Percentiles rank a stretch among this genome's conserved stretches.
phyloP scores from a whole-genome alignment of 495 filamentous ascomycete genomes.

The Xylaria bambusicola region DNA sequence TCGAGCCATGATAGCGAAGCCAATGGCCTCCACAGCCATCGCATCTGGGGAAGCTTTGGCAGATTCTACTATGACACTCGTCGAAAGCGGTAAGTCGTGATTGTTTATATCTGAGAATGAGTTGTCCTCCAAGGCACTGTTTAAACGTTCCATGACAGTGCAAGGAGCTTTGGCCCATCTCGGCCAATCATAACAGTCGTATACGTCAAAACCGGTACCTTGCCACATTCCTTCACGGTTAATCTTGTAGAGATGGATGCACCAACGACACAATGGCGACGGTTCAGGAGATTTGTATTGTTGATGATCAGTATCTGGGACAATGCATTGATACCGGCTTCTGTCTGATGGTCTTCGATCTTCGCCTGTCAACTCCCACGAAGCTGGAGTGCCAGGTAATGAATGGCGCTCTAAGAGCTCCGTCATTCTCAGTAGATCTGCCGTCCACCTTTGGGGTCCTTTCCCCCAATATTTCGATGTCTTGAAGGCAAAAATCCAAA shows the following conservation, averaged over 20 bases:
- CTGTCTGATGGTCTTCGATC: too few relatives aligned
- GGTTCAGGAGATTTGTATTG: neutral
- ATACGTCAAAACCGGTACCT: too few relatives aligned
- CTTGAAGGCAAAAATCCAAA: conserved; percentile 39
- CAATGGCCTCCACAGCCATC: neutral
- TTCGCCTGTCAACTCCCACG: too few relatives aligned
- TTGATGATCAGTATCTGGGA: neutral
- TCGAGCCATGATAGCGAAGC: neutral
- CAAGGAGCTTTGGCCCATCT: too few relatives aligned
- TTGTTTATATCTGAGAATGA: conserved; percentile 29
- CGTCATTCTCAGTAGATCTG: neutral
- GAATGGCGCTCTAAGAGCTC: neutral
- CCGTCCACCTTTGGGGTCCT: conserved; percentile 37
- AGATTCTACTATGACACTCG: neutral
- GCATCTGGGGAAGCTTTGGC: neutral
- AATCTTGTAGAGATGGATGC: neutral
- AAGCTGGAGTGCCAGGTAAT: neutral
- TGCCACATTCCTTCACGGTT: too few relatives aligned
- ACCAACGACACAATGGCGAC: neutral
- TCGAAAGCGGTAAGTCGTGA: conserved; percentile 29
- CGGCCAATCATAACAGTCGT: too few relatives aligned
- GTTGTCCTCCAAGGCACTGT: conserved; percentile 33
- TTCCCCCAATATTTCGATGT: conserved; percentile 39
- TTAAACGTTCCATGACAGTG: conserved; percentile 21
- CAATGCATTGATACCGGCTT: neutral